These are phyloP conservation scores for Clitopilus hobsonii DNA, from an alignment of 768 basidiomycete genomes.

Conservation along the genomic window DNA sequence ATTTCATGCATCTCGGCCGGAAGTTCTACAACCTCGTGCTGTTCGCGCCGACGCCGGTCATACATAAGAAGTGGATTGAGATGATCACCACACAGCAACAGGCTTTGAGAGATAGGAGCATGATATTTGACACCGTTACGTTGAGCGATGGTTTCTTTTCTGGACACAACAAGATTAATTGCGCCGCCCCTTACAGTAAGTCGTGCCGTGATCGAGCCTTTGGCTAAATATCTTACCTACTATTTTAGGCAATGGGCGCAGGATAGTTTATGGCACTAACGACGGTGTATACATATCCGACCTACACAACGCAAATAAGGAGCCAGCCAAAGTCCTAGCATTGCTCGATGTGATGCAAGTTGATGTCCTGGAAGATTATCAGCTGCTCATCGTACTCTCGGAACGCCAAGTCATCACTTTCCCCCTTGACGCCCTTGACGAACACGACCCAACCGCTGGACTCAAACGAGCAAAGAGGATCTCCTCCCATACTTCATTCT, in stretches of 20 bases:
- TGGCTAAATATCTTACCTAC: slow-evolving; percentile 3
- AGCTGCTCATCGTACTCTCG: slow-evolving; percentile 97
- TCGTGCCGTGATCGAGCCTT: slow-evolving; percentile 17
- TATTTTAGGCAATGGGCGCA: slow-evolving; percentile 65
- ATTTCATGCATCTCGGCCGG: slow-evolving; percentile 89
- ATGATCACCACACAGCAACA: slow-evolving; percentile 88
- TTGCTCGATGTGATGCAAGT: slow-evolving; percentile 90
- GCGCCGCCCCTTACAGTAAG: slow-evolving; percentile 85
- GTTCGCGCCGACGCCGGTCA: slow-evolving; percentile 82
- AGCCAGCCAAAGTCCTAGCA: slow-evolving; percentile 87
- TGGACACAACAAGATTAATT: slow-evolving; percentile 84
- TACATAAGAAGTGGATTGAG: slow-evolving; percentile 93
- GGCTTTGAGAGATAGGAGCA: slow-evolving; percentile 74
- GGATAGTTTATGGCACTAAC: slow-evolving; percentile 94
- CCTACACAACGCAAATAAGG: slow-evolving; percentile 66
- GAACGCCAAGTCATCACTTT: slow-evolving; percentile 96
- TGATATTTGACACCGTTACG: slow-evolving; percentile 79
- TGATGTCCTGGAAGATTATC: slow-evolving; percentile 94
- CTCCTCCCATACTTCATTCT: slow-evolving; percentile 94
- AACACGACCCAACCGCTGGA: slow-evolving; percentile 84
- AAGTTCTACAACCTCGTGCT: slow-evolving; percentile 89
- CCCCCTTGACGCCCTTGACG: slow-evolving; percentile 88
- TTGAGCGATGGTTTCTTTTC: slow-evolving; percentile 88
- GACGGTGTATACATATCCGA: slow-evolving; percentile 96
- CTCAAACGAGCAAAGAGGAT: slow-evolving; percentile 93